Evolutionary conservation across 768 basidiomycete genomes (phyloP).

Genomic region (Xerocomus spinulosus): DNA sequence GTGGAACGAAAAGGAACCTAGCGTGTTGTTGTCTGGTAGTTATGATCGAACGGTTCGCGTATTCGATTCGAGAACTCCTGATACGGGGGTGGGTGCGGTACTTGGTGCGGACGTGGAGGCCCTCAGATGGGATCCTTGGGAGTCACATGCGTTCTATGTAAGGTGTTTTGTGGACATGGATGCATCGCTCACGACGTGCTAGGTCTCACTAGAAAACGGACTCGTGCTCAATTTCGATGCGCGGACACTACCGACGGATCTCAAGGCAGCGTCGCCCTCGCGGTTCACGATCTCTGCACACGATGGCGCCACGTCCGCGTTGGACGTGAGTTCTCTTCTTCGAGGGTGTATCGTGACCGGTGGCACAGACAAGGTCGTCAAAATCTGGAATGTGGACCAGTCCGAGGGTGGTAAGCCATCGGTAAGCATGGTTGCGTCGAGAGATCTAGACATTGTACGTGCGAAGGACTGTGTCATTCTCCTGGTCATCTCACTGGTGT

Average conservation of each 20-base stretch:
- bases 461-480: background rate
- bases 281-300: constrained; percentile 92
- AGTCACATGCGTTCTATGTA: constrained; percentile 81
- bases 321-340: constrained; percentile 89
- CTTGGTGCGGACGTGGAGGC: constrained; percentile 93
- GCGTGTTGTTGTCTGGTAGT: constrained; percentile 86
- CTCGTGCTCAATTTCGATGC: constrained; percentile 90
- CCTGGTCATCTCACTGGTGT: background rate
- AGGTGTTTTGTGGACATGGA: constrained; percentile 24
- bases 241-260: constrained; percentile 69
- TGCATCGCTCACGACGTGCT: background rate
- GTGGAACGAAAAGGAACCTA: constrained; percentile 89
- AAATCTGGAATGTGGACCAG: constrained; percentile 91
- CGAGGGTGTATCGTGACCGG: constrained; percentile 91
- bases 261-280: constrained; percentile 59
- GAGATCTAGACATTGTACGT: constrained; percentile 88
- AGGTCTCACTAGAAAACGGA: constrained; percentile 96
- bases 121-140: constrained; percentile 95
- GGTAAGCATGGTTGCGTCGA: constrained; percentile 78
- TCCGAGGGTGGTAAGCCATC: constrained; percentile 57
- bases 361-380: constrained; percentile 91
- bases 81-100: constrained; percentile 75
- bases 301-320: constrained; percentile 80
- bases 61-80: constrained; percentile 86
- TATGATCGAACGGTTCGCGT: constrained; percentile 94